phyloP scores from a whole-genome alignment of 2,329 filamentous ascomycete genomes.

The Colletotrichum limetticola region DNA sequence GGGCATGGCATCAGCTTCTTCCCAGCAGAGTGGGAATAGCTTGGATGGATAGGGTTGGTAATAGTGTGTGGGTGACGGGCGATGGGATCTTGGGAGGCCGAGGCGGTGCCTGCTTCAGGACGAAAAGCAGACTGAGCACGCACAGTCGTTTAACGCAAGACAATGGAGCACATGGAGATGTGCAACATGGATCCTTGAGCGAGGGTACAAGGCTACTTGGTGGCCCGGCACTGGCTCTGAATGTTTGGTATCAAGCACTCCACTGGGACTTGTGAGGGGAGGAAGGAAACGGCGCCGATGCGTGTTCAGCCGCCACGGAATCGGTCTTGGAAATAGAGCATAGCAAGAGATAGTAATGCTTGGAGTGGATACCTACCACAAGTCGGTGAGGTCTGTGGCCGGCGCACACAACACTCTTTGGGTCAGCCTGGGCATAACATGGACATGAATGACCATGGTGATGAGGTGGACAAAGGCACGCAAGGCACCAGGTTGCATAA shows the following conservation, averaged over 20 bases:
- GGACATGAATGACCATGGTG: constrained; percentile 6
- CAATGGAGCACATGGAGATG: constrained; percentile 33
- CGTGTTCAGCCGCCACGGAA: constrained; percentile 32
- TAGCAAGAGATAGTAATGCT: constrained; percentile 30
- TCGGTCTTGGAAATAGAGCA: constrained; percentile 32
- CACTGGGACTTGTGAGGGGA: not conserved
- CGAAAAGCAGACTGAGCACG: constrained; percentile 30
- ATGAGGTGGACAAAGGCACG: constrained; percentile 15
- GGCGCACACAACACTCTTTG: constrained; percentile 16
- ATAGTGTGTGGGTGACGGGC: constrained; percentile 30
- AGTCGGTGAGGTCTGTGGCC: constrained; percentile 30
- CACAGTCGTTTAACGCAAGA: constrained; percentile 34
- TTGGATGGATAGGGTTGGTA: constrained; percentile 33
- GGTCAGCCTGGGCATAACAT: constrained; percentile 10
- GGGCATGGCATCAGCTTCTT: constrained; percentile 33
- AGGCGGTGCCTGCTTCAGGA: constrained; percentile 36
- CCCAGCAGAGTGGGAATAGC: constrained; percentile 33
- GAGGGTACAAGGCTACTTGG: constrained; percentile 18
- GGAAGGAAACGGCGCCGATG: constrained; percentile 30
- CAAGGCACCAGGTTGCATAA: constrained; percentile 32
- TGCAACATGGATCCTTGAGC: constrained; percentile 27
- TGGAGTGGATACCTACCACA: constrained; percentile 30
- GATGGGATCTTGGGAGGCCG: constrained; percentile 32
- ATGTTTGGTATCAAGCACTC: constrained; percentile 7
- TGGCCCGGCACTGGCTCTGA: constrained; percentile 22